Evolutionary conservation across 2,329 filamentous ascomycete genomes (phyloP).

Genomic region (Sarocladium kiliense): DNA sequence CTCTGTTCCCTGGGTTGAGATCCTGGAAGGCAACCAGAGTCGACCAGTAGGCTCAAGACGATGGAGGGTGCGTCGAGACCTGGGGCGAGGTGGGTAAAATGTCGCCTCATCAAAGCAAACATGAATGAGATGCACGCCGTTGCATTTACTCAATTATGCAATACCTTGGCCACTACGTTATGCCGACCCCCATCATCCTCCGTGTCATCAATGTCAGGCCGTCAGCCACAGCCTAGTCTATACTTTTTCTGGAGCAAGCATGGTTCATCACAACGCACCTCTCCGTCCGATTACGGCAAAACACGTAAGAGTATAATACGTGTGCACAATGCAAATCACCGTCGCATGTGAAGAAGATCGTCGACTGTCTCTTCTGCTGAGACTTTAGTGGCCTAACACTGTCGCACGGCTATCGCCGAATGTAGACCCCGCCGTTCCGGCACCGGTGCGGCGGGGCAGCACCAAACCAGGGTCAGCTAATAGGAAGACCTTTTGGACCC

Average conservation of each 20-base stretch:
- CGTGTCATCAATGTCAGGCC: no score
- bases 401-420: background rate
- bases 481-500: no score
- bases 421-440: background rate
- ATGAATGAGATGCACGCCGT: conserved; percentile 5
- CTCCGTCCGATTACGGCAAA: no score
- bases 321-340: background rate
- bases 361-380: background rate
- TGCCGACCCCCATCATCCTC: no score
- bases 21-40: conserved; percentile 48
- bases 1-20: conserved; percentile 53
- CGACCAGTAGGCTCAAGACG: conserved; percentile 53
- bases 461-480: background rate
- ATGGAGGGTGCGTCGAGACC: conserved; percentile 60
- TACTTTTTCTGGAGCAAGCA: no score
- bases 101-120: no score
- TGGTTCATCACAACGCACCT: no score
- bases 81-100: conserved; percentile 37
- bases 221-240: no score
- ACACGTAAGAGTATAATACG: no score
- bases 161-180: no score
- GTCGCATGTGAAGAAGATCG: no score
- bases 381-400: background rate
- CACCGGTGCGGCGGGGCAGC: background rate
- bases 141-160: background rate